Percentiles rank a stretch among this genome's conserved stretches.
These are phyloP conservation scores for Solanum piurae DNA, from an alignment of 257 asterid genomes.

Conservation along the genomic window DNA sequence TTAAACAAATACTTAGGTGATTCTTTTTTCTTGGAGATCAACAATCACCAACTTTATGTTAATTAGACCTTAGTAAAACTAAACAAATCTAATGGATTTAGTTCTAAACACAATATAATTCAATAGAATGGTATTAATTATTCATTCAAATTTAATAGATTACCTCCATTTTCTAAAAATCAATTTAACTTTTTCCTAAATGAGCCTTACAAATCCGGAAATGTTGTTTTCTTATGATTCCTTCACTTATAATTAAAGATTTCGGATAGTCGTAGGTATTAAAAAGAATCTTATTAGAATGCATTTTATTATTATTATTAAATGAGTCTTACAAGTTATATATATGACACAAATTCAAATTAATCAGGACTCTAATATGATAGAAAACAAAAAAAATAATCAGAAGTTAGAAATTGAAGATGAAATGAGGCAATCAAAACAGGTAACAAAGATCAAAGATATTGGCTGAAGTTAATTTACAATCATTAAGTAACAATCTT, in stretches of 20 bases:
- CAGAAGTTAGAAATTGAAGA: background rate
- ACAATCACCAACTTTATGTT: background rate
- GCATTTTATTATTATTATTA: too few species aligned
- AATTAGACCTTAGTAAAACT: background rate
- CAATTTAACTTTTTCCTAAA: background rate
- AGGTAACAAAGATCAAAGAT: background rate
- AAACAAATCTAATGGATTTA: too few species aligned
- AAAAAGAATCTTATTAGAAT: background rate
- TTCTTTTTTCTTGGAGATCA: background rate
- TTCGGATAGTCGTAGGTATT: rapidly evolving
- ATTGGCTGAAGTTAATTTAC: background rate
- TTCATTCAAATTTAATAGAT: background rate
- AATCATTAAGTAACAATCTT: background rate
- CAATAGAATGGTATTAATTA: background rate
- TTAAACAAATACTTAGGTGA: background rate
- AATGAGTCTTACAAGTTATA: too few species aligned
- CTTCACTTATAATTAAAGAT: background rate
- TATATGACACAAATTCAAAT: background rate
- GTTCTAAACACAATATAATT: background rate
- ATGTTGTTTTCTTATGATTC: background rate
- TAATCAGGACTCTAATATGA: background rate
- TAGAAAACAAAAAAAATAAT: too few species aligned
- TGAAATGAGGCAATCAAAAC: background rate
- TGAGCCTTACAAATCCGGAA: too few species aligned
- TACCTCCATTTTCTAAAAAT: background rate